Evolutionary conservation across 2,329 filamentous ascomycete species (phyloP).

Genomic region (Cordyceps cicadae): DNA sequence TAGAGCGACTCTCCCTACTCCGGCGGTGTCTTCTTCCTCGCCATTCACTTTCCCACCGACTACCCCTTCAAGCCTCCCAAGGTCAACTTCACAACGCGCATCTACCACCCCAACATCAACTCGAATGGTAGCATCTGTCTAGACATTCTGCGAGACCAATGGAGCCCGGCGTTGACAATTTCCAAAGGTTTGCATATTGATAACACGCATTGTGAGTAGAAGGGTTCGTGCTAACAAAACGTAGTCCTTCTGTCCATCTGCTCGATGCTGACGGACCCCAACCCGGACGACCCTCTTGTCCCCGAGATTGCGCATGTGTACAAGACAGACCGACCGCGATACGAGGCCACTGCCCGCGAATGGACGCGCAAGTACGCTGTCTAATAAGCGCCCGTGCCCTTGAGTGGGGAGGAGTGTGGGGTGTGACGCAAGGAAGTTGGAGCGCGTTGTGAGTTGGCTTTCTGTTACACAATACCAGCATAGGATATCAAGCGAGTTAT

Average conservation of each 20-base stretch:
- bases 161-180: constrained; percentile 96
- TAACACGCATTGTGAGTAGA: neutral
- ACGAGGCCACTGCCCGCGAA: constrained; percentile 93
- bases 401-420: neutral
- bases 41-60: constrained; percentile 98
- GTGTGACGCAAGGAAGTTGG: neutral
- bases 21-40: constrained; percentile 96
- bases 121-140: constrained; percentile 98
- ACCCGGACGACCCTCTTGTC: constrained; percentile 96
- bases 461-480: constrained; percentile 10
- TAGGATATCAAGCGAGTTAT: constrained; percentile 12
- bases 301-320: constrained; percentile 99
- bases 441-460: constrained; percentile 9
- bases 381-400: constrained; percentile 44
- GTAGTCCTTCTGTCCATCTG: constrained; percentile 95
- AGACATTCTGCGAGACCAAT: constrained; percentile 97
- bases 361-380: constrained; percentile 99
- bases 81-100: constrained; percentile 99
- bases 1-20: constrained; percentile 95
- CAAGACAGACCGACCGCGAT: constrained; percentile 94
- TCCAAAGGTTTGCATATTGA: constrained; percentile 70
- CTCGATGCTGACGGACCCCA: constrained; percentile 99
- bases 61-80: constrained; percentile 99
- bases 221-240: neutral
- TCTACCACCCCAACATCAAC: constrained; percentile 99